phyloP scores from a whole-genome alignment of 352 stramenopile genomes.

The Pythium diclinum region DNA sequence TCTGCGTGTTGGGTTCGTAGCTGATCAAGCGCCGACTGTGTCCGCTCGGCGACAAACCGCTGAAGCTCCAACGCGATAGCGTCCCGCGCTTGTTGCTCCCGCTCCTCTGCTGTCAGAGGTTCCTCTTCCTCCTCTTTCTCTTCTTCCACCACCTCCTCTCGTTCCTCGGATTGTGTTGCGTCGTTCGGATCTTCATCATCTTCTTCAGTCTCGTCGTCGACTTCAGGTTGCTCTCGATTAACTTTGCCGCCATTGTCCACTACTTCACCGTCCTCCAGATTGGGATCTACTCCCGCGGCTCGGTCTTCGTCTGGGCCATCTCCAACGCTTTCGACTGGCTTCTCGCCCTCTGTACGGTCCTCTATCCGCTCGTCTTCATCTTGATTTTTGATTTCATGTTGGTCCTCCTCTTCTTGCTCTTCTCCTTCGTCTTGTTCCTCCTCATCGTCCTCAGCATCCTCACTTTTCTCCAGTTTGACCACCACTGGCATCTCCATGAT shows the following conservation, averaged over 20 bases:
- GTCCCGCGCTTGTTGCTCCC: slow-evolving; percentile 15
- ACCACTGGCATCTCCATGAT: slow-evolving; percentile 49
- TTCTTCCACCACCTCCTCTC: background rate
- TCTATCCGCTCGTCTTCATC: slow-evolving; percentile 13
- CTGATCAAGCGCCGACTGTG: slow-evolving; percentile 38
- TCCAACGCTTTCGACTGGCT: background rate
- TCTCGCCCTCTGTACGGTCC: background rate
- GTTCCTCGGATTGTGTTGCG: background rate
- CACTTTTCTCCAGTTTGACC: slow-evolving; percentile 11
- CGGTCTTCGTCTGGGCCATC: background rate
- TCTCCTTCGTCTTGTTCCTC: background rate
- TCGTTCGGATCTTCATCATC: background rate
- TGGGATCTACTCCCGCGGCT: background rate
- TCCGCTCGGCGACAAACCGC: slow-evolving; percentile 37
- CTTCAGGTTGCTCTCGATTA: background rate
- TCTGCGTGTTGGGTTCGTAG: slow-evolving; percentile 26
- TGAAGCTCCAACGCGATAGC: slow-evolving; percentile 33
- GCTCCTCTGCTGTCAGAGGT: background rate
- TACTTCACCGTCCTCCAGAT: background rate
- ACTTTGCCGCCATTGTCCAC: background rate
- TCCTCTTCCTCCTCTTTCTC: background rate
- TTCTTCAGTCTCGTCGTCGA: background rate
- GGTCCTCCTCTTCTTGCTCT: slow-evolving; percentile 7
- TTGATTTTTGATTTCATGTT: background rate
- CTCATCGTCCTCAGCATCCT: background rate